Conservation (phyloP, 495 filamentous ascomycete species). For the Trichodelitschia bisporula region DNA sequence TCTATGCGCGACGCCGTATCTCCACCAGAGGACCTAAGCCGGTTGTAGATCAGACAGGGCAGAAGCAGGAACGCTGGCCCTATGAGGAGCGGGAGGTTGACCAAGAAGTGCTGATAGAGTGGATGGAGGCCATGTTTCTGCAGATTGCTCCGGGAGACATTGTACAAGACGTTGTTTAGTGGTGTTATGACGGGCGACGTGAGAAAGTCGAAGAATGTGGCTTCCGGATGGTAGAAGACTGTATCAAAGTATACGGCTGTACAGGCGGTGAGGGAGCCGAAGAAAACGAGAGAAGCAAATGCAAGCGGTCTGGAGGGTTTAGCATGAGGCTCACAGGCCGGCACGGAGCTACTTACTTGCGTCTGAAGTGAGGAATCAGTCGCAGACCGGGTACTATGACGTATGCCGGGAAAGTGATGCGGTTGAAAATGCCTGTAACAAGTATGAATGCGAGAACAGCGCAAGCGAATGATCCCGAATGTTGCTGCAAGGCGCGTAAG, state of each 20-base stretch:
- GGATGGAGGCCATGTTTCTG: constrained; percentile 81
- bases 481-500: constrained; percentile 26
- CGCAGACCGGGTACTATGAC: constrained; percentile 55
- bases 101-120: constrained; percentile 64
- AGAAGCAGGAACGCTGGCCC: constrained; percentile 56
- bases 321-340: neutral
- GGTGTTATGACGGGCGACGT: constrained; percentile 56
- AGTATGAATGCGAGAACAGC: constrained; percentile 52
- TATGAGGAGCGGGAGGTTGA: constrained; percentile 70
- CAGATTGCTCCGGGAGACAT: constrained; percentile 48
- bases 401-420: constrained; percentile 91
- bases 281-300: constrained; percentile 38
- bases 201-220: constrained; percentile 28
- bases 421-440: constrained; percentile 76
- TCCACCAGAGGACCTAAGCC: no score
- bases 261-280: constrained; percentile 31
- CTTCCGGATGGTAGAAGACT: constrained; percentile 39
- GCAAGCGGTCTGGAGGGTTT: constrained; percentile 18
- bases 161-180: constrained; percentile 78
- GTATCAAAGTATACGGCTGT: constrained; percentile 66
- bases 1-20: no score
- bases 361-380: constrained; percentile 60
- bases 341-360: constrained; percentile 48
- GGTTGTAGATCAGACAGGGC: no score
- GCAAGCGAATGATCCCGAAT: constrained; percentile 48